These are phyloP conservation scores for Xylaria palmicola DNA, from an alignment of 495 filamentous ascomycete genomes.

Conservation along the genomic window DNA sequence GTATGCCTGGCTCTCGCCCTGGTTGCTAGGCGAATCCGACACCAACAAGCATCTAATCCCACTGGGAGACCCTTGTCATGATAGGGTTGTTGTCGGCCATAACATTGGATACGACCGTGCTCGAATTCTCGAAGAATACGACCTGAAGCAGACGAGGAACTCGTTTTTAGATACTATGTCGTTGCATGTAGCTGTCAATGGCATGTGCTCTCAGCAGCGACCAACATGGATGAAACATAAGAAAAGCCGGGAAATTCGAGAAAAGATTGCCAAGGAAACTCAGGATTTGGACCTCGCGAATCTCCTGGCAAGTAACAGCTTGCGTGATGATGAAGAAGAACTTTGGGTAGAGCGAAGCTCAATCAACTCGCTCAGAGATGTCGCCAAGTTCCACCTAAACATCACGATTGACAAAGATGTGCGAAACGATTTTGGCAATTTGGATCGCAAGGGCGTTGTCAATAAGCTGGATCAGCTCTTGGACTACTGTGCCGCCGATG, in stretches of 20 bases:
- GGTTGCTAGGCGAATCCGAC: constrained; percentile 83
- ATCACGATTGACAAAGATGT: constrained; percentile 88
- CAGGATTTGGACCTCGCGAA: constrained; percentile 67
- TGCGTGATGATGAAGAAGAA: constrained; percentile 84
- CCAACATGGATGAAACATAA: constrained; percentile 96
- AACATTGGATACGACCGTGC: constrained; percentile 96
- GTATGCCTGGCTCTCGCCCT: constrained; percentile 98
- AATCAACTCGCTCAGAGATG: constrained; percentile 91
- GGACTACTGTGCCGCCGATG: constrained; percentile 95
- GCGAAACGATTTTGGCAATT: constrained; percentile 82
- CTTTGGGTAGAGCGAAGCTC: constrained; percentile 93
- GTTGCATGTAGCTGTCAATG: constrained; percentile 94
- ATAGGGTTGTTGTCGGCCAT: constrained; percentile 84
- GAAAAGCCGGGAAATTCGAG: constrained; percentile 81
- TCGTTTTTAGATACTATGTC: constrained; percentile 98
- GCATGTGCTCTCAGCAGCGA: constrained; percentile 96
- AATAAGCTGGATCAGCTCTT: constrained; percentile 76
- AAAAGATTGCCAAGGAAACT: constrained; percentile 72
- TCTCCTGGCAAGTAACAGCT: constrained; percentile 63
- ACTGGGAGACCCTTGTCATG: constrained; percentile 66
- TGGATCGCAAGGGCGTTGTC: constrained; percentile 67
- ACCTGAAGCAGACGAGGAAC: constrained; percentile 74
- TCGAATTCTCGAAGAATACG: constrained; percentile 85
- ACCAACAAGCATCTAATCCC: constrained; percentile 79
- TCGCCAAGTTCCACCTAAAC: constrained; percentile 93